Evolutionary conservation across 202 grass and related monocot species (phyloP), one percentile per base, ranked within the genome.

Genomic region (Eragrostis tef): DNA sequence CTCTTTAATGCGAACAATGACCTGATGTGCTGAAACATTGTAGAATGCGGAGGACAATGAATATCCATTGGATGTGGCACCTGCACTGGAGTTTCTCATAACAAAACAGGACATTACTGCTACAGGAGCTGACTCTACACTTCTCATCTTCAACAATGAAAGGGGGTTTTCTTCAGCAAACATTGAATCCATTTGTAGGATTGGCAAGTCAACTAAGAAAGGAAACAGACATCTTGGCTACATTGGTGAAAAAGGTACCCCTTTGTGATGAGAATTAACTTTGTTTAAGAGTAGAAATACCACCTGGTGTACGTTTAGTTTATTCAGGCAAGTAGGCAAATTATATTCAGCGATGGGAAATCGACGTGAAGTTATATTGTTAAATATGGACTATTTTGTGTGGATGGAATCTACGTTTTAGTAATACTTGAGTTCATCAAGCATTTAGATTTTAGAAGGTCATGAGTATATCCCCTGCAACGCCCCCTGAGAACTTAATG

Each of bases 11-110:
- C 0, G 36, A 44, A 75, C 19, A 26, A 75, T 6, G 4, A 6
- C 14, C 57, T 48, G 48, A 77, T 12, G 25, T 47, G 1, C 19
- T 19, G 12, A 29, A 19, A 29, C n/a, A 25, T 29, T 29, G 22
- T 26, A 94, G 87, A 94, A 95, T 63, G 93, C 87, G 17, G 89
- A 95, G 73, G 93, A 95, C 31, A 95, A 95, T 39, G 75, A 90
- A 61, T 95, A 95, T 59, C 62, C 71, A 15, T 57, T 39, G 67
- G 65, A 56, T 34, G 83, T 88, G 21, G 74, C 74, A n/a, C 87
- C 85, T 11, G 80, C 85, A 10, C 70, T 94, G 44, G 87, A 92
- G 53, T 94, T 94, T 44, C 52, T 94, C 7, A 48, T 92, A 42
- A 94, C 85, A 5, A 75, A 81, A 0, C 79, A 84, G 7, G 87